Evolutionary conservation across 176 grass and related monocot genomes (phyloP), one percentile per base, ranked within the genome.

Genomic region (Poa pratensis): DNA sequence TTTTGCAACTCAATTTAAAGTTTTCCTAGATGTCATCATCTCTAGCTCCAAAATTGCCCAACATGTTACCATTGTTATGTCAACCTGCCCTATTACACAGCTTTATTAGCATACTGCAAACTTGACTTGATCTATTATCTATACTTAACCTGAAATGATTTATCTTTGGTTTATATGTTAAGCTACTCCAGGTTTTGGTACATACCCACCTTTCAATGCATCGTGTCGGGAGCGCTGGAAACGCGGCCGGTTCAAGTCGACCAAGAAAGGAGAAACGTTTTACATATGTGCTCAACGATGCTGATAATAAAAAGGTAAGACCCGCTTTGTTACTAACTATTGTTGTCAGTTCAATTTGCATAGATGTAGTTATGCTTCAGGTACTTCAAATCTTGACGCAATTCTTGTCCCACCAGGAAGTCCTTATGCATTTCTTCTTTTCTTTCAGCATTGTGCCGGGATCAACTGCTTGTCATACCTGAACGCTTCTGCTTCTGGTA

Each of bases 261-360:
- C 96, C 96, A 15, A 87, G 93, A 82, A 99, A 91, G 90, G 96
- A 99, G 89, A 99, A 99, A 75, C 91, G 93, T 15, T 91, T 99
- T 68, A 96, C 96, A 6, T 99, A 96, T 88, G 93, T 99, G 18
- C 86, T 99, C 48, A 99, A 96, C 82, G 91, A 99, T 79, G 93
- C 72, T 85, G 90, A 99, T 86, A 85, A 90, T 72, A 99, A 89
- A 74, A 99, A 99, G 93, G 96, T 99, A 17, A 87, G 76, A 19
- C 79, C 19, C 50, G 14, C 51, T 72, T 15, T 32, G 40, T 51
- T 43, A 35, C 43, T 28, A 59, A 28, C 8, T 24, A 22, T 27
- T 9, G 0, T 9, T 34, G 15, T 53, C 37, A 75, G 37, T 22
- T 26, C 8, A 26, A 17, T 82, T 77, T 46, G 65, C 53, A 37